A percentile compares a stretch with the other conserved stretches of the same genome.
Evolutionary conservation across 2,329 filamentous ascomycete species (phyloP).

Genomic region (Trichoderma simmonsii): DNA sequence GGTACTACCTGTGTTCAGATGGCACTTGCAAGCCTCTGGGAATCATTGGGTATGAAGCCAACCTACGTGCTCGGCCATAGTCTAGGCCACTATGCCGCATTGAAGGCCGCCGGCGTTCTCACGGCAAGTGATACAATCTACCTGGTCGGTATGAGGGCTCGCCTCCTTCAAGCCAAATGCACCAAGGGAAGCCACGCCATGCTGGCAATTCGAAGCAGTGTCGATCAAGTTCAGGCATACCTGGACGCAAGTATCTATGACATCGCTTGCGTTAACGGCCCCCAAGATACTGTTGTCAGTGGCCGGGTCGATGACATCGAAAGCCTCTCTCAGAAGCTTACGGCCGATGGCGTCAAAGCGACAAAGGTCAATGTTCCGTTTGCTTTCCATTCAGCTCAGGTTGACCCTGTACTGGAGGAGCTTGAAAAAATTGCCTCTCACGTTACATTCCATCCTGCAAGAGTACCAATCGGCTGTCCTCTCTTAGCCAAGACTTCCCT

Average conservation of each 20-base stretch:
- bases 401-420: constrained; percentile 54
- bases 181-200: constrained; percentile 64
- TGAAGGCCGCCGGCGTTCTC: constrained; percentile 67
- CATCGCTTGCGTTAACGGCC: constrained; percentile 72
- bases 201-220: constrained; percentile 47
- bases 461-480: constrained; percentile 65
- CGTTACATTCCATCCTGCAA: constrained; percentile 39
- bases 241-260: constrained; percentile 42
- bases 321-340: constrained; percentile 40
- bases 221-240: constrained; percentile 25
- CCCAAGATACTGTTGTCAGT: constrained; percentile 69
- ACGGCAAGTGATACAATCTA: constrained; percentile 70
- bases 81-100: constrained; percentile 35
- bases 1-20: constrained; percentile 55
- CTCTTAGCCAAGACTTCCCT: constrained; percentile 48
- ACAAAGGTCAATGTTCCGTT: constrained; percentile 49
- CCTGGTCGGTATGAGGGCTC: constrained; percentile 64
- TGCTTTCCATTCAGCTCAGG: constrained; percentile 53
- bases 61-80: constrained; percentile 61
- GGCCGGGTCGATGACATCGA: constrained; percentile 42
- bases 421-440: constrained; percentile 48
- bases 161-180: constrained; percentile 63
- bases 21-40: constrained; percentile 55
- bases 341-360: constrained; percentile 38
- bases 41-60: constrained; percentile 49